Conservation (phyloP, 2,329 filamentous ascomycete species). For the Fusarium torulosum region DNA sequence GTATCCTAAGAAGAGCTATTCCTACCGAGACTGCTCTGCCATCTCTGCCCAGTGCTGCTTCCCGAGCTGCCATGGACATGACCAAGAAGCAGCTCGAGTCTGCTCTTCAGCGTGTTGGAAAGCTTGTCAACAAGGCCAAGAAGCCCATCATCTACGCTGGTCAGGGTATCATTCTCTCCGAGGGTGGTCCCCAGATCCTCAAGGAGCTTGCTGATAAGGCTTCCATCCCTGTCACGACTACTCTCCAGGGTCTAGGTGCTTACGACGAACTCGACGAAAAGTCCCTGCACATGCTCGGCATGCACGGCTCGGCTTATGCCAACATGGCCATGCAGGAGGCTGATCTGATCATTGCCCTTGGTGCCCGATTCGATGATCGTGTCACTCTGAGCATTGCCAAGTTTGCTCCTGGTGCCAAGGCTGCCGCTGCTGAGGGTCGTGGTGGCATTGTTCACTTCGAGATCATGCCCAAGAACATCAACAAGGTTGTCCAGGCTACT, state of each 20-base stretch:
- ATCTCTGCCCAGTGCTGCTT: slow-evolving; percentile 86
- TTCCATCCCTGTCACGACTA: slow-evolving; percentile 94
- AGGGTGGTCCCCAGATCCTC: slow-evolving; percentile 82
- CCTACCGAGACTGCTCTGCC: slow-evolving; percentile 81
- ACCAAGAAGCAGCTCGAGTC: slow-evolving; percentile 77
- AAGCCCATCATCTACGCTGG: slow-evolving; percentile 97
- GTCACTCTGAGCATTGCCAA: slow-evolving; percentile 85
- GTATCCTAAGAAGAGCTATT: slow-evolving; percentile 84
- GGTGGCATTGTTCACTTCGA: slow-evolving; percentile 98
- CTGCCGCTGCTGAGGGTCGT: slow-evolving; percentile 84
- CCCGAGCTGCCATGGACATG: slow-evolving; percentile 78
- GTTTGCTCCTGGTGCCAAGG: slow-evolving; percentile 90
- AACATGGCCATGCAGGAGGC: slow-evolving; percentile 99
- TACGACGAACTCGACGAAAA: slow-evolving; percentile 95
- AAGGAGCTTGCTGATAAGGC: slow-evolving; percentile 91
- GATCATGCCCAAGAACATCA: slow-evolving; percentile 99
- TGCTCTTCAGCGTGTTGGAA: slow-evolving; percentile 81
- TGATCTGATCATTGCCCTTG: slow-evolving; percentile 94
- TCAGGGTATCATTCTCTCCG: slow-evolving; percentile 84
- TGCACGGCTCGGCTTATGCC: slow-evolving; percentile 97
- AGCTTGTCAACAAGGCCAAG: slow-evolving; percentile 88
- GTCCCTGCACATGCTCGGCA: slow-evolving; percentile 97
- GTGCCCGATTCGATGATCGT: slow-evolving; percentile 95
- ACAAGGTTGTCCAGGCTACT: slow-evolving; percentile 97
- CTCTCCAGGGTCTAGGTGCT: slow-evolving; percentile 90